phyloP scores from a whole-genome alignment of 2,329 filamentous ascomycete species.

The Fusarium redolens region DNA sequence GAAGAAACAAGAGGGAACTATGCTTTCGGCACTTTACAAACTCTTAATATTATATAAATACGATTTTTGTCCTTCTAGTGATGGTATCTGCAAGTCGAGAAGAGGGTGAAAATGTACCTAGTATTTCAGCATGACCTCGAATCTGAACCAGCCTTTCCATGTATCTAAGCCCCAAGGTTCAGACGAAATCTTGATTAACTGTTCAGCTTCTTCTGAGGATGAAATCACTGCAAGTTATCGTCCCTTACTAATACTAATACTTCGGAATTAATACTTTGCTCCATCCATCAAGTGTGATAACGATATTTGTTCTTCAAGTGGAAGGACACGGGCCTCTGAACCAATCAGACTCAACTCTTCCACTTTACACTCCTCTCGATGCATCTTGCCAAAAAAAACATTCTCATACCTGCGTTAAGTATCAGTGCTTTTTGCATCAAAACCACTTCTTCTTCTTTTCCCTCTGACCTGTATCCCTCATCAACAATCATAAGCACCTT shows the following conservation, averaged over 20 bases:
- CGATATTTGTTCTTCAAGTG: neutral
- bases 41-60: neutral
- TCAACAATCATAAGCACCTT: neutral
- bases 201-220: neutral
- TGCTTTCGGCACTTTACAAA: neutral
- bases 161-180: neutral
- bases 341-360: conserved; percentile 2
- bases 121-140: neutral
- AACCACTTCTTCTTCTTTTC: neutral
- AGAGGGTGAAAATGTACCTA: neutral
- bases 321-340: neutral
- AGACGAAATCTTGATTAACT: neutral
- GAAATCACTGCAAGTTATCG: neutral
- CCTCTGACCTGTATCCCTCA: neutral
- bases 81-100: neutral
- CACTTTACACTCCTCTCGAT: neutral
- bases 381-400: neutral
- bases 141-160: neutral
- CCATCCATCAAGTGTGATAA: neutral
- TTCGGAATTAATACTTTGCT: neutral
- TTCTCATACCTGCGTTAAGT: neutral
- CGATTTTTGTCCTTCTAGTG: neutral
- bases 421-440: neutral
- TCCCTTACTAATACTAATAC: too few relatives aligned
- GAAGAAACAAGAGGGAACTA: neutral